A percentile compares a stretch with the other conserved stretches of the same genome.
These are phyloP conservation scores for Asterophora parasitica DNA, from an alignment of 768 basidiomycete genomes.

Conservation along the genomic window DNA sequence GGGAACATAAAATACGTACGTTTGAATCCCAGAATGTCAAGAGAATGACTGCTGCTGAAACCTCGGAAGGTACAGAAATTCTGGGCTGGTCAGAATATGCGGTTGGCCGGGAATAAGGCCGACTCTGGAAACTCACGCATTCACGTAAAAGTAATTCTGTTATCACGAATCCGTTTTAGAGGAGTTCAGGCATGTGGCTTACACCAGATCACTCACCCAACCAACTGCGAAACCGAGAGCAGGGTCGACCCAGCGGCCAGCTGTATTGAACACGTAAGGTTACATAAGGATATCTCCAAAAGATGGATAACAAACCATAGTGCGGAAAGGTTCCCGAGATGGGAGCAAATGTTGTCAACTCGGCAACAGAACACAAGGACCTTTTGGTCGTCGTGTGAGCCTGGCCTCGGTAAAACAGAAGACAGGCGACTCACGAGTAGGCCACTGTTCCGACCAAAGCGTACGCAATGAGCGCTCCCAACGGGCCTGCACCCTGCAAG, in stretches of 20 bases:
- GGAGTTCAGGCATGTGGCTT: not conserved
- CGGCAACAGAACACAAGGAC: slow-evolving; percentile 62
- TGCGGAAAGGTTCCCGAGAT: slow-evolving; percentile 77
- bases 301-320: slow-evolving; percentile 37
- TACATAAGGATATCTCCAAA: not conserved
- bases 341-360: slow-evolving; percentile 79
- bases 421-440: slow-evolving; percentile 43
- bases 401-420: not conserved
- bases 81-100: slow-evolving; percentile 19
- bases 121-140: slow-evolving; percentile 28
- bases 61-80: slow-evolving; percentile 69
- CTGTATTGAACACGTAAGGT: slow-evolving; percentile 21
- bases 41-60: slow-evolving; percentile 66
- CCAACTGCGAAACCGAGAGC: slow-evolving; percentile 56
- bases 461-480: slow-evolving; percentile 65
- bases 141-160: slow-evolving; percentile 41
- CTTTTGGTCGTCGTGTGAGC: slow-evolving; percentile 22
- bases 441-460: slow-evolving; percentile 59
- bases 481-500: slow-evolving; percentile 54
- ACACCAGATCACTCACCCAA: slow-evolving; percentile 33
- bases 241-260: slow-evolving; percentile 53
- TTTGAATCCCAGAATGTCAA: slow-evolving; percentile 69
- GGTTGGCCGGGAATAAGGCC: not conserved
- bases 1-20: slow-evolving; percentile 23
- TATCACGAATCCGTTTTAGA: not conserved